Evolutionary conservation across 1,139 yeast species (phyloP).

Genomic region (Debaryomycetaceae sp.): DNA sequence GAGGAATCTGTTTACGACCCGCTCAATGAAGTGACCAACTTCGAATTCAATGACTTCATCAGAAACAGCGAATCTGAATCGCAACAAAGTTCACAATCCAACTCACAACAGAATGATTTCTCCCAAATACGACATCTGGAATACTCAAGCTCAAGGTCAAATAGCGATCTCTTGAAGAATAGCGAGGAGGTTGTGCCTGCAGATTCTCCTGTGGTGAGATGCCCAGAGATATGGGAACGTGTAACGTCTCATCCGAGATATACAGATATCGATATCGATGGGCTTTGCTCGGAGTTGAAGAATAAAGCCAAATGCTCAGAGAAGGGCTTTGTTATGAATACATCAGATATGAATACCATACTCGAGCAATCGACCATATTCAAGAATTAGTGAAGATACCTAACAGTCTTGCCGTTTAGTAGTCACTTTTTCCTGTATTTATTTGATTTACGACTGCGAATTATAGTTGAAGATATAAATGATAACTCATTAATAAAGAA

Average conservation of each 20-base stretch:
- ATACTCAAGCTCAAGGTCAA: not conserved
- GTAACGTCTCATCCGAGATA: conserved; percentile 91
- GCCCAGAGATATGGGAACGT: conserved; percentile 96
- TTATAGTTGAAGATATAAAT: no score
- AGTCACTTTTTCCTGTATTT: no score
- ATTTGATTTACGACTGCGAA: no score
- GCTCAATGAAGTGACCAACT: conserved; percentile 27
- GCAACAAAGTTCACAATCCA: conserved; percentile 1
- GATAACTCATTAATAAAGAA: no score
- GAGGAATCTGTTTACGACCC: conserved; percentile 75
- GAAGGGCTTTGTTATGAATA: conserved; percentile 80
- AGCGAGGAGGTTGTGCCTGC: conserved; percentile 24
- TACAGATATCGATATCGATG: conserved; percentile 89
- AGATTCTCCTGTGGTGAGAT: conserved; percentile 45
- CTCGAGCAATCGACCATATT: conserved; percentile 38
- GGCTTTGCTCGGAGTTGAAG: conserved; percentile 83
- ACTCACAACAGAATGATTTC: not conserved
- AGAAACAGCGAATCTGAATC: conserved; percentile 12
- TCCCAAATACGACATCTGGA: conserved; percentile 6
- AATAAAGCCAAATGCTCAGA: conserved; percentile 96
- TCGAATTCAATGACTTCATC: conserved; percentile 34
- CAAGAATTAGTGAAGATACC: not conserved
- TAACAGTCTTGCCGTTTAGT: no score
- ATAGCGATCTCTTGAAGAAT: not conserved
- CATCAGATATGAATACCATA: conserved; percentile 69